Conservation (phyloP, 441 rosid species). For the Kokia cookei region DNA sequence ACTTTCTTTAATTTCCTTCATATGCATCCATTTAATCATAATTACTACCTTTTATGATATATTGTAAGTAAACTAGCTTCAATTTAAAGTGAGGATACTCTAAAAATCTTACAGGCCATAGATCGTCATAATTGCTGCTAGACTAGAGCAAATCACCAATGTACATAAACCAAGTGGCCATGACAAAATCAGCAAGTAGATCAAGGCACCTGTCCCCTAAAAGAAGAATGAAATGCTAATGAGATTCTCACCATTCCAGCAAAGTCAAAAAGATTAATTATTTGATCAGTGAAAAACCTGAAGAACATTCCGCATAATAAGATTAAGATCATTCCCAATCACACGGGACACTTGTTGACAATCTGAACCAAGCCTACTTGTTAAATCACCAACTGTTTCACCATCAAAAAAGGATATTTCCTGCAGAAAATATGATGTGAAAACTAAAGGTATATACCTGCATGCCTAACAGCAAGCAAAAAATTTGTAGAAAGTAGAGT, state of each 20-base stretch:
- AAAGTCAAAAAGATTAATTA: neutral
- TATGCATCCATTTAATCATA: slow-evolving; percentile 2
- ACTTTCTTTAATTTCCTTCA: neutral
- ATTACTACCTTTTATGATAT: neutral
- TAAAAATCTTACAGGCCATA: slow-evolving; percentile 70
- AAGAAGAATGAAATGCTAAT: slow-evolving; percentile 23
- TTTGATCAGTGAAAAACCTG: slow-evolving; percentile 50
- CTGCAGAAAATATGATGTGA: slow-evolving; percentile 30
- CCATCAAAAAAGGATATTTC: slow-evolving; percentile 89
- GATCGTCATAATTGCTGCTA: slow-evolving; percentile 69
- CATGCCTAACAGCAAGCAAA: slow-evolving; percentile 4
- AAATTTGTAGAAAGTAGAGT: slow-evolving; percentile 1
- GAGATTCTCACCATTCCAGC: slow-evolving; percentile 11
- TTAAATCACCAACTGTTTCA: slow-evolving; percentile 96
- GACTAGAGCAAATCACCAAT: slow-evolving; percentile 62
- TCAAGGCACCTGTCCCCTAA: slow-evolving; percentile 85
- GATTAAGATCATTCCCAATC: slow-evolving; percentile 87
- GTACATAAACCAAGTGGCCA: slow-evolving; percentile 84
- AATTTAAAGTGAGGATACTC: slow-evolving; percentile 2
- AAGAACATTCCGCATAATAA: slow-evolving; percentile 76
- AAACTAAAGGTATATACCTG: slow-evolving; percentile 7
- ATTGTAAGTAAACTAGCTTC: neutral
- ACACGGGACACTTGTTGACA: slow-evolving; percentile 98
- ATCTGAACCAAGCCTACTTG: slow-evolving; percentile 97
- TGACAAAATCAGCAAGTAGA: slow-evolving; percentile 78